phyloP scores from a whole-genome alignment of 345 rosid genomes.

The Toxicodendron radicans region DNA sequence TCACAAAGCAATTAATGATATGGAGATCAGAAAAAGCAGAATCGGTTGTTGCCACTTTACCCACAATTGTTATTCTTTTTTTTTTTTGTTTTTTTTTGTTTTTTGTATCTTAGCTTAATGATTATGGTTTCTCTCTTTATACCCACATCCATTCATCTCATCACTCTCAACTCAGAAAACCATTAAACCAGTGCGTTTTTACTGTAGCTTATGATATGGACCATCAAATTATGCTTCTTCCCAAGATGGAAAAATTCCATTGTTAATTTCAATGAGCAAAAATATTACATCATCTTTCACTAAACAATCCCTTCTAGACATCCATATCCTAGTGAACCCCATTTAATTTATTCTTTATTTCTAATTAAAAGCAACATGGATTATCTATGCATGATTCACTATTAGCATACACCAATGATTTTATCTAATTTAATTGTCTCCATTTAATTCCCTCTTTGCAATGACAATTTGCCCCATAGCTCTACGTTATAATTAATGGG shows the following conservation, averaged over 20 bases:
- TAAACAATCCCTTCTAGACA: background rate
- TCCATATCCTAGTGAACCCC: background rate
- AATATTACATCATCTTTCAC: background rate
- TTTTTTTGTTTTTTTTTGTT: too few relatives aligned
- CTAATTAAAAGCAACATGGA: background rate
- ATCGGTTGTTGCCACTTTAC: conserved; percentile 9
- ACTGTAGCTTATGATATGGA: conserved; percentile 1
- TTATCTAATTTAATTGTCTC: background rate
- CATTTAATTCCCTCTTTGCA: background rate
- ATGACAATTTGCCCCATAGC: background rate
- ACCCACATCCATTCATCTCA: background rate
- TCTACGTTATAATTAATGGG: background rate
- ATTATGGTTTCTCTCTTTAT: background rate
- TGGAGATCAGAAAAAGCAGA: background rate
- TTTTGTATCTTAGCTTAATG: background rate
- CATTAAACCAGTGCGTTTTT: background rate
- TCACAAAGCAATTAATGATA: background rate
- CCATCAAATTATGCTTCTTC: background rate
- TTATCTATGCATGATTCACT: background rate
- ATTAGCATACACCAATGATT: background rate
- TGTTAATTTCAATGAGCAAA: background rate
- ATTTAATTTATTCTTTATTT: background rate
- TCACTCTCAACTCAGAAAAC: background rate
- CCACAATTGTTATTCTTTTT: background rate
- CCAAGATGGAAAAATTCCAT: background rate